Base-by-base conservation (phyloP, 345 rosid genomes). In the Fremontodendron californicum region DNA sequence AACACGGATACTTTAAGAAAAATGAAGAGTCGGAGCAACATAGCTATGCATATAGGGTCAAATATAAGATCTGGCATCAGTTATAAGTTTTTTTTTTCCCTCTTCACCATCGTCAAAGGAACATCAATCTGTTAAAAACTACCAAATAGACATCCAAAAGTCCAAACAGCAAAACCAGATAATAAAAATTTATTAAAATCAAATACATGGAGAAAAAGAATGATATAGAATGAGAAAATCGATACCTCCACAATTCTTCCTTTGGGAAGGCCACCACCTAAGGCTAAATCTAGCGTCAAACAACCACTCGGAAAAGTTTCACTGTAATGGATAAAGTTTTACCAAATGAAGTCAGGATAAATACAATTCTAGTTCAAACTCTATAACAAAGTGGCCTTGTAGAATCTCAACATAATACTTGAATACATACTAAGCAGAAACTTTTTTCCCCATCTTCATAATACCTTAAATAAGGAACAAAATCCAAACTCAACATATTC, bases 271-370 rank as follows among this genome's bases (percentile, higher is more conserved):
- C 99, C 99, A 65, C 99, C 99, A 31, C 99, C 97, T 70, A 95
- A 91, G 74, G 99, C 99, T 82, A 93, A 89, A 90, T 95, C 98
- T 73, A 95, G 88, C 0, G 94, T 90, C 90, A 95, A 86, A 73
- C 94, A 82, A 81, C 99, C 99, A 81, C 99, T 90, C 2, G 98
- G 91, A 85, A 94, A 94, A 61, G 98, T 92, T 85, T 93, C 97
- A 16, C 98, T 93, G 87, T 78, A 82, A 81, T 31, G 9, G 73
- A 60, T 31, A 75, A 83, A 33, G 65, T 10, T 21, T 66, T 16
- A 77, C 62, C 71, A 74, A 61, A 25, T 69, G 52, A 81, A 55
- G 37, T 39, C 68, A n/a, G 42, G 27, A 39, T 5, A 33, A 31
- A 51, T 19, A 52, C 62, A 33, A 51, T 37, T 61, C 55, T n/a